Evolutionary conservation across 2,329 filamentous ascomycete genomes (phyloP), one percentile per base, ranked within the genome.

Genomic region (Microsporum canis): DNA sequence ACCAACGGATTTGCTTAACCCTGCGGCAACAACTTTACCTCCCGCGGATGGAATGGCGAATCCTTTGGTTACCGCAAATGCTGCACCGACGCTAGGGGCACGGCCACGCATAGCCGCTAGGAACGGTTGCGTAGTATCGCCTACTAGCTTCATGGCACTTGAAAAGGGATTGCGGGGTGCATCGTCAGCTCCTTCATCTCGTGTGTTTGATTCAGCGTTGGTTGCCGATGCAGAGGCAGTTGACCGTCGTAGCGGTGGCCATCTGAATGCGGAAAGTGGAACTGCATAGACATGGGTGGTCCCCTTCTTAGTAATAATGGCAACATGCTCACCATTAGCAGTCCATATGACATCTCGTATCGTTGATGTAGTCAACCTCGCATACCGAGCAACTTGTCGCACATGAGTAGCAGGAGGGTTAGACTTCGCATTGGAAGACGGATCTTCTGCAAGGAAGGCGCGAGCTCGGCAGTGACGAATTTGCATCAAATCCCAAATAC

Each of bases 221-320:
- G 74, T 62, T 80, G 78, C 59, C 81, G 79, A 43, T 83, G 80
- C 63, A 29, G 47, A 61, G 51, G 73, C 70, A 23, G 70, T 70
- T 47, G 84, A 68, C 56, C 75, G 74, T 27, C 77, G 75, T 63
- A 76, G 86, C 29, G 91, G 89, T 45, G 91, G 91, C 91, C 91
- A 96, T 66, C 88, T 85, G 67, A 91, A 92, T 3, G 89, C 89
- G 64, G 84, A 88, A 53, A 84, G 80, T 6, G 91, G 90, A 73
- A 97, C 83, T 66, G 96, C 89, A 65, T 96, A 86, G 49, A 97
- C 83, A 74, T 99, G 94, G 8, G 96, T 86, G 6, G 94, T 99
- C n/a, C 92, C 91, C 67, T 91, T 88, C 69, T 95, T 90, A 0
- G 94, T 97, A 31, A 96, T 85, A 76, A 99, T 86, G 1, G 91